These are phyloP conservation scores for Trametes coccinea DNA, from an alignment of 768 basidiomycete species.

Conservation along the genomic window DNA sequence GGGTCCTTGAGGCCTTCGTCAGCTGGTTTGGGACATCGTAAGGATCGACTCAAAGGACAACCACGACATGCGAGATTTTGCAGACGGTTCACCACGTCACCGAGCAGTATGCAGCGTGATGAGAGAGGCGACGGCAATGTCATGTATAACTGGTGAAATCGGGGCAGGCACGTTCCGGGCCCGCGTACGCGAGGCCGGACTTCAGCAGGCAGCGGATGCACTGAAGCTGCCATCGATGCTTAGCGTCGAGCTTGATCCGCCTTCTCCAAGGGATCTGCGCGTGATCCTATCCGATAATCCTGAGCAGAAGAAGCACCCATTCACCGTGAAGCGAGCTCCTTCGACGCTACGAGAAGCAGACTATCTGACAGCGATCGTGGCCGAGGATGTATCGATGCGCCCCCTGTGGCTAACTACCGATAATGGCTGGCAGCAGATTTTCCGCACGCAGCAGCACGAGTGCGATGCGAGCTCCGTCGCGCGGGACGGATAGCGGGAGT, in stretches of 20 bases:
- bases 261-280: slow-evolving; percentile 1
- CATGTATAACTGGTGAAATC: too few relatives aligned
- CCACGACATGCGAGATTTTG: too few relatives aligned
- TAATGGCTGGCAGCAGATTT: neutral
- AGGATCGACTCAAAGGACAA: too few relatives aligned
- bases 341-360: neutral
- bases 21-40: too few relatives aligned
- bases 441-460: neutral
- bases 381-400: slow-evolving; percentile 6
- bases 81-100: too few relatives aligned
- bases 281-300: slow-evolving; percentile 14
- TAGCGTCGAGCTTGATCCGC: neutral
- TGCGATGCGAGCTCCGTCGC: neutral
- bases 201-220: neutral
- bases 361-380: slow-evolving; percentile 16
- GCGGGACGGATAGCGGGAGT: neutral
- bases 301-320: neutral
- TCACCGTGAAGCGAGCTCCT: neutral
- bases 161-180: neutral
- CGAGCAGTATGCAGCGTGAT: too few relatives aligned
- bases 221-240: neutral
- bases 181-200: neutral
- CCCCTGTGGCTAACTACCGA: neutral
- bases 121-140: too few relatives aligned
- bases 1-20: too few relatives aligned